Evolutionary conservation across 306 rosid genomes (phyloP).

Genomic region (Vicia villosa): DNA sequence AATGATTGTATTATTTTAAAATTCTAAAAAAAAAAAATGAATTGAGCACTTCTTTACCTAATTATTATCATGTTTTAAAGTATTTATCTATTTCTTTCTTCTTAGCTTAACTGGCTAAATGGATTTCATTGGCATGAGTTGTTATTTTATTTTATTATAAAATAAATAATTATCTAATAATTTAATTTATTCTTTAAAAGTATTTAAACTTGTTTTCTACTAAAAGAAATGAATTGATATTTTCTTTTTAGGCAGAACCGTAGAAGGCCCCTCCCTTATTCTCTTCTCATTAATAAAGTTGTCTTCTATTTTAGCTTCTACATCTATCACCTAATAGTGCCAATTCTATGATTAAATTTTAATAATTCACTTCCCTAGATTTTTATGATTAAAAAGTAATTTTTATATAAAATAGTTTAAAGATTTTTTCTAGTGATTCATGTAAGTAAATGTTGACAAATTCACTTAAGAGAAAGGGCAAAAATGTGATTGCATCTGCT

Average conservation of each 20-base stretch:
- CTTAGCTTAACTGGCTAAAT: too few relatives aligned
- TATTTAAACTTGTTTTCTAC: too few relatives aligned
- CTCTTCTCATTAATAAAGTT: neutral
- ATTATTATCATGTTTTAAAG: neutral
- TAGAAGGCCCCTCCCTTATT: too few relatives aligned
- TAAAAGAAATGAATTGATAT: too few relatives aligned
- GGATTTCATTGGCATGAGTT: too few relatives aligned
- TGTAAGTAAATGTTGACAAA: neutral
- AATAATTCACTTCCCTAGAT: too few relatives aligned
- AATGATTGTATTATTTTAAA: neutral
- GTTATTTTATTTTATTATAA: too few relatives aligned
- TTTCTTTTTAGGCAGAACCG: too few relatives aligned
- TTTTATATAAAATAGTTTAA: neutral
- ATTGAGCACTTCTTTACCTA: neutral
- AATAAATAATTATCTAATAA: too few relatives aligned
- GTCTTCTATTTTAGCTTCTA: neutral
- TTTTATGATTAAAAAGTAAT: neutral
- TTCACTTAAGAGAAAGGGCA: constrained; percentile 8
- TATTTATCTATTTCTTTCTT: too few relatives aligned
- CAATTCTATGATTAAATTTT: neutral
- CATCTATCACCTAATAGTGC: neutral
- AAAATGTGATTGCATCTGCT: neutral
- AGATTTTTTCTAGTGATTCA: neutral
- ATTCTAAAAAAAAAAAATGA: neutral
- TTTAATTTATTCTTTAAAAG: too few relatives aligned